A percentile compares a stretch with the other conserved stretches of the same genome.
Evolutionary conservation across 2,329 filamentous ascomycete genomes (phyloP).

Genomic region (Pseudocercospora fijiensis): DNA sequence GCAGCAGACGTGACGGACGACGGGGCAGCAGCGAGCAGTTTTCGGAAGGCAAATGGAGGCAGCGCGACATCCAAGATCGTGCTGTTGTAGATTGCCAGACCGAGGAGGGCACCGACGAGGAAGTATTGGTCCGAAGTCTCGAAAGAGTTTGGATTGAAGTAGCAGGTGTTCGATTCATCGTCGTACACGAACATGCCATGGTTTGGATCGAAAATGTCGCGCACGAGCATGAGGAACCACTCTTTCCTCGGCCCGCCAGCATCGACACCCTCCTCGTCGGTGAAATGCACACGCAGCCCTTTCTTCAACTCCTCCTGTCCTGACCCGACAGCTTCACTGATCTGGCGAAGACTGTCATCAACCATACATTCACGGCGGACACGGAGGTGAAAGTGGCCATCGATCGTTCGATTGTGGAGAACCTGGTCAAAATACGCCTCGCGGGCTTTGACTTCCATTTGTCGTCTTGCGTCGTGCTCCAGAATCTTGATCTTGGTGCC

Average conservation of each 20-base stretch:
- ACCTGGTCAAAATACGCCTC: conserved; percentile 92
- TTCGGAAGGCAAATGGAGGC: conserved; percentile 85
- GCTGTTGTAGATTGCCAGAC: conserved; percentile 90
- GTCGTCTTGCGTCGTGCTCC: conserved; percentile 80
- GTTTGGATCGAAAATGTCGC: conserved; percentile 87
- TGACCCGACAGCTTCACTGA: conserved; percentile 80
- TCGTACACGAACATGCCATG: conserved; percentile 93
- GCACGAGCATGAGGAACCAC: conserved; percentile 85
- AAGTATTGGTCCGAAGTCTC: conserved; percentile 92
- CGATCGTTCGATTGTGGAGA: conserved; percentile 68
- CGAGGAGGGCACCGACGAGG: conserved; percentile 81
- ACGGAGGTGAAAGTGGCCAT: conserved; percentile 68
- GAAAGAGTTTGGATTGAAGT: conserved; percentile 88
- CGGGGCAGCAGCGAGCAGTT: conserved; percentile 77
- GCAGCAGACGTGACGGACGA: conserved; percentile 57
- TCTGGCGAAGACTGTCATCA: conserved; percentile 79
- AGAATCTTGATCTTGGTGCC: conserved; percentile 89
- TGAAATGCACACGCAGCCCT: conserved; percentile 78
- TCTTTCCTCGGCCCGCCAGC: conserved; percentile 87
- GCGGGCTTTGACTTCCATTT: conserved; percentile 85
- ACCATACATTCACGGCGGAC: conserved; percentile 82
- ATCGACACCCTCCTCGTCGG: conserved; percentile 87
- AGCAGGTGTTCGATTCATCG: conserved; percentile 85
- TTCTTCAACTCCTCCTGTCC: conserved; percentile 87
- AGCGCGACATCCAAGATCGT: conserved; percentile 87